A percentile compares a stretch with the other conserved stretches of the same genome.
Conservation (phyloP, 2,329 filamentous ascomycete species). For the Cephalotrichum gorgonifer region DNA sequence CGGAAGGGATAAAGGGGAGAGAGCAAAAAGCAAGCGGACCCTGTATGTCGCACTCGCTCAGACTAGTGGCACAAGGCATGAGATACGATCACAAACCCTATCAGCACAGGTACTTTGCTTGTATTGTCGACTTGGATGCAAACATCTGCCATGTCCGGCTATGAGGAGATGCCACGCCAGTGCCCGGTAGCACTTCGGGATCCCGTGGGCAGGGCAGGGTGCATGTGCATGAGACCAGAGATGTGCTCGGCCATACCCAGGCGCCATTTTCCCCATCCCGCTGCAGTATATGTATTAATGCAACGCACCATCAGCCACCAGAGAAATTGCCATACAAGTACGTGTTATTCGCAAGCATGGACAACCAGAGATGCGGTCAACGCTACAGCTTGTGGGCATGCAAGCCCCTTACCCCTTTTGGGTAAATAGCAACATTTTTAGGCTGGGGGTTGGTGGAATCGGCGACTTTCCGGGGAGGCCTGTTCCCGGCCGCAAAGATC, state of each 20-base stretch:
- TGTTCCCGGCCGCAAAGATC: no score
- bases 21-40: no score
- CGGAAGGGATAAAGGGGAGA: no score
- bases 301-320: no score
- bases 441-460: neutral
- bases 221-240: neutral
- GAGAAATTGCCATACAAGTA: no score
- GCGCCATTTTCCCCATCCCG: neutral
- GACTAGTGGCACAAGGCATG: no score
- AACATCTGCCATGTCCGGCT: neutral
- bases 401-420: neutral
- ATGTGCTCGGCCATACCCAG: no score
- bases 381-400: neutral
- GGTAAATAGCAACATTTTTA: neutral
- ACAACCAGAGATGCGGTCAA: no score
- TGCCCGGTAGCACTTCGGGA: neutral
- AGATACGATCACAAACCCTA: no score
- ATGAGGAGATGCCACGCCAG: neutral
- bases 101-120: no score
- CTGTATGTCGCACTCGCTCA: no score
- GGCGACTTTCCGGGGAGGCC: neutral
- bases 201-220: neutral
- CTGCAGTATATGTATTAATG: neutral
- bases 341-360: neutral
- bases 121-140: neutral